Evolutionary conservation across 1,139 yeast species (phyloP).

Genomic region (Candida tropicalis): DNA sequence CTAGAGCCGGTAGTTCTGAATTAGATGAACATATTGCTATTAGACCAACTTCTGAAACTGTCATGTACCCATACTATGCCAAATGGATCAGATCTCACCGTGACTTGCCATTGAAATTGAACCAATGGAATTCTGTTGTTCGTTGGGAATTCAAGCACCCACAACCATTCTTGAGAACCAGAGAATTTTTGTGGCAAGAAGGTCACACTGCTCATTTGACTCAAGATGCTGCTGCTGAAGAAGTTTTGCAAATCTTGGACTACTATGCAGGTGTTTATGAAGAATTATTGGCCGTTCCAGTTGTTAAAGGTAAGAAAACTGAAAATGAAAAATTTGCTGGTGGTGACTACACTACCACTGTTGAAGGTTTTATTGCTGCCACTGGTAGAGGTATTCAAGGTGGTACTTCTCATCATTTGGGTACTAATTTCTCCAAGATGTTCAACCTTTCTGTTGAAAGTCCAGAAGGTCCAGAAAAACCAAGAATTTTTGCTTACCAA

Average conservation of each 20-base stretch:
- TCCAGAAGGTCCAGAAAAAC: constrained; percentile 87
- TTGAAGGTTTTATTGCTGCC: constrained; percentile 95
- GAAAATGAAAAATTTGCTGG: constrained; percentile 99
- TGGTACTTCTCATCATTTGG: constrained; percentile 97
- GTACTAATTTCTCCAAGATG: constrained; percentile 98
- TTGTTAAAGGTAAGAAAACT: constrained; percentile 91
- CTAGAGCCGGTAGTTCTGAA: constrained; percentile 91
- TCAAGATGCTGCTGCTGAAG: constrained; percentile 73
- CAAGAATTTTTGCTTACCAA: constrained; percentile 88
- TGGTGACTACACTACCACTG: constrained; percentile 92
- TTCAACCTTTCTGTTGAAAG: constrained; percentile 93
- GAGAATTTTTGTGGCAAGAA: constrained; percentile 99
- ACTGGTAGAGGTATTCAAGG: constrained; percentile 99
- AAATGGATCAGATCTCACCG: constrained; percentile 99
- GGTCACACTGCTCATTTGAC: constrained; percentile 98
- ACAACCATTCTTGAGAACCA: constrained; percentile 97
- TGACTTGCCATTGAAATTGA: constrained; percentile 92
- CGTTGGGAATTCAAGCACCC: constrained; percentile 99
- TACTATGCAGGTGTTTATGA: constrained; percentile 83
- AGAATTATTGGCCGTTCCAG: constrained; percentile 96
- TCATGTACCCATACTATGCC: constrained; percentile 99
- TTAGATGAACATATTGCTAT: constrained; percentile 98
- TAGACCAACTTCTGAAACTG: constrained; percentile 99
- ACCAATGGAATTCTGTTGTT: constrained; percentile 99
- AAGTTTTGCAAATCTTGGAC: constrained; percentile 85